A percentile compares a stretch with the other conserved stretches of the same genome.
Evolutionary conservation across 176 grass and related monocot species (phyloP).

Genomic region (Avena insularis): DNA sequence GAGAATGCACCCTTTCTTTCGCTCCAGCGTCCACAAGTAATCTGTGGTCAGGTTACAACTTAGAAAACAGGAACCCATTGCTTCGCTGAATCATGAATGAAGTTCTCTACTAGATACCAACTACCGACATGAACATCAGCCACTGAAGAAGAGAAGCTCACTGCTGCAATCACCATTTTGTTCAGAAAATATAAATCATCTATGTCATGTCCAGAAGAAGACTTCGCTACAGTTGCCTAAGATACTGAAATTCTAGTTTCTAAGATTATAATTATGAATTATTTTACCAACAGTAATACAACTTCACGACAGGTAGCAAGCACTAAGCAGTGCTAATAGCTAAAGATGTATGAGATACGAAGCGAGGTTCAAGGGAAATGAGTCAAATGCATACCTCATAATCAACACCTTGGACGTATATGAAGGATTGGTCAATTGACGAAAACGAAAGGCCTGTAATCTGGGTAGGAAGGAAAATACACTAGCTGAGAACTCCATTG

Average conservation of each 20-base stretch:
- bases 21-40: slow-evolving; percentile 81
- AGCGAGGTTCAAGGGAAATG: background rate
- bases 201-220: slow-evolving; percentile 5
- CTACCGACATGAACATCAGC: slow-evolving; percentile 10
- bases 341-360: background rate
- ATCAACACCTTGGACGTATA: slow-evolving; percentile 94
- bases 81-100: background rate
- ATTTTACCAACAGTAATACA: background rate
- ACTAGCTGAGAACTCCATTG: slow-evolving; percentile 26
- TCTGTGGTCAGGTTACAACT: slow-evolving; percentile 50
- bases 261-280: background rate
- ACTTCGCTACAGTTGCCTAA: background rate
- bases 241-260: slow-evolving; percentile 16
- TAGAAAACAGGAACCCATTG: background rate
- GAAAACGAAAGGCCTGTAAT: slow-evolving; percentile 92
- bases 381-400: slow-evolving; percentile 69
- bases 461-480: slow-evolving; percentile 51
- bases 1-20: slow-evolving; percentile 67
- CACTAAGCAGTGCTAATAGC: background rate
- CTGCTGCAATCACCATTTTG: background rate
- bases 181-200: slow-evolving; percentile 19
- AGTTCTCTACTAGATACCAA: background rate
- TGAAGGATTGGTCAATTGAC: slow-evolving; percentile 65
- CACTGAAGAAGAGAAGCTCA: slow-evolving; percentile 10
- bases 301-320: background rate